Base-by-base conservation (phyloP, 2,329 filamentous ascomycete species). In the Aspergillus pseudoterreus region DNA sequence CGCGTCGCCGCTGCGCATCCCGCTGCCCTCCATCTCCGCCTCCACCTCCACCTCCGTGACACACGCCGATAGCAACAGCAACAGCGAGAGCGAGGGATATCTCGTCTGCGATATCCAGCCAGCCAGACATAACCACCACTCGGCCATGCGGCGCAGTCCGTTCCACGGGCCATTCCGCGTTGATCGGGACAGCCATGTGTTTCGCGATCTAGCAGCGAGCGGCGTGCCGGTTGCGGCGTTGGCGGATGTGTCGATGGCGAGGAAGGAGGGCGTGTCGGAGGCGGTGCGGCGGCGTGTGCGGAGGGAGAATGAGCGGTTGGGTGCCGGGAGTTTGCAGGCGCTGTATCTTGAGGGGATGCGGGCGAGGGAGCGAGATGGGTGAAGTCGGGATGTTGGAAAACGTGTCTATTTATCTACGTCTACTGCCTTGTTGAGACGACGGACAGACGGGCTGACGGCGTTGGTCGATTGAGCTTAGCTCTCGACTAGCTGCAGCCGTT, bases 171-270 rank as follows among this genome's bases (percentile, higher is more conserved):
- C 54, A 10, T 72, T 67, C 46, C 47, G 57, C 6, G 47, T 65
- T 11, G 53, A 62, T 9, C 53, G 54, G 30, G 48, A 56, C 4
- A 63, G 54, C 17, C 54, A 57, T 8, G 58, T 66, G 36, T 63
- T 63, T 27, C 53, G 57, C 15, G 70, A 72, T 55, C 51, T 72
- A 41, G 54, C 61, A n/a, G 47, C 54, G 12, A 61, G 57, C 12
- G 53, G 53, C 2, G 59, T 66, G 4, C 68, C 68, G 8, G 42
- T 67, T n/a, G 47, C 36, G 22, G 62, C 60, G 43, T 49, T 70
- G 41, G 69, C 64, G 19, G 69, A 72, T 58, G 61, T 59, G n/a
- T 57, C 70, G 38, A 50, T 60, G 52, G 52, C 59, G 42, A 56
- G 57, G 42, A 71, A 69, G 38, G 41, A 49, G 47, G 43, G 38